These are phyloP conservation scores for Panicum hallii DNA, from an alignment of 202 grass and related monocot genomes.

Conservation along the genomic window DNA sequence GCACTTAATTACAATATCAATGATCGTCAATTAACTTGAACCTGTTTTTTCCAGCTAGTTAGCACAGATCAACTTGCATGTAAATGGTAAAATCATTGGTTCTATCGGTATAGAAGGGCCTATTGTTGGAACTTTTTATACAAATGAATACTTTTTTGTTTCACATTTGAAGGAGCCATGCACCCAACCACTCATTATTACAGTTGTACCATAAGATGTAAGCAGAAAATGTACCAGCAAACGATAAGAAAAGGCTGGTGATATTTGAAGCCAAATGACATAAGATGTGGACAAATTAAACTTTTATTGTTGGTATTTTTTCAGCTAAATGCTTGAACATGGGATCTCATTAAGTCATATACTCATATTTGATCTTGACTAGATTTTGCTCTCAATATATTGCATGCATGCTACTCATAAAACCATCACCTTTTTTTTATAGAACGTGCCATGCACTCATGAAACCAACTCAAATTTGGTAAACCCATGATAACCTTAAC, in stretches of 20 bases:
- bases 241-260: neutral
- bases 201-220: neutral
- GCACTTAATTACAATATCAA: neutral
- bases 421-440: neutral
- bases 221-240: neutral
- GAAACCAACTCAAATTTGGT: neutral
- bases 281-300: neutral
- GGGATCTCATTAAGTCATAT: neutral
- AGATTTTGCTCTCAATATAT: neutral
- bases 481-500: neutral
- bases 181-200: too few relatives aligned
- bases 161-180: neutral
- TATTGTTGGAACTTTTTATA: neutral
- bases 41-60: neutral
- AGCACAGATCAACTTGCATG: neutral
- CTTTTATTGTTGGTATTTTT: neutral
- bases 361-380: neutral
- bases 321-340: neutral
- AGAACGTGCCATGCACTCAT: neutral
- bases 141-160: neutral
- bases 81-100: neutral
- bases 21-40: neutral
- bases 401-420: neutral
- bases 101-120: neutral
- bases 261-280: neutral